These are phyloP conservation scores for Pogostemon cablin DNA, from an alignment of 257 asterid species.

Conservation along the genomic window DNA sequence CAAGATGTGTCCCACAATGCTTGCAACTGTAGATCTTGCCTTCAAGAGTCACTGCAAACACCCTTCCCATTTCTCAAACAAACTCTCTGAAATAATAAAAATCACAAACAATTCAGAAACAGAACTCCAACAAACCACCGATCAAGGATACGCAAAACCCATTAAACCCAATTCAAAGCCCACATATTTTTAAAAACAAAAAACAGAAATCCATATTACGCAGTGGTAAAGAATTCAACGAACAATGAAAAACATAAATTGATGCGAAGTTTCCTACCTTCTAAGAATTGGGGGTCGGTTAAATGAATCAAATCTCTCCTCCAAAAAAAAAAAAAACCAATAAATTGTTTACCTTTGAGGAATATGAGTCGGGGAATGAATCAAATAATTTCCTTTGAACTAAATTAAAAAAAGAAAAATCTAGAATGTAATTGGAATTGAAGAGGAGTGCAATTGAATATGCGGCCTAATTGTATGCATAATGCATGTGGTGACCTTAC, in stretches of 20 bases:
- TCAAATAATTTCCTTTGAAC: no score
- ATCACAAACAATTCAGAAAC: background rate
- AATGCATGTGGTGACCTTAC: constrained; percentile 1
- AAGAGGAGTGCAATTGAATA: constrained; percentile 2
- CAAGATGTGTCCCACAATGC: constrained; percentile 84
- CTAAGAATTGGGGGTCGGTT: constrained; percentile 17
- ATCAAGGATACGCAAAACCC: constrained; percentile 14
- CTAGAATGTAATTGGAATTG: background rate
- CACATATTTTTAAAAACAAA: background rate
- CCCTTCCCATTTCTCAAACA: constrained; percentile 63
- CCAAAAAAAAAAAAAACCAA: background rate
- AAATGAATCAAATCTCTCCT: constrained; percentile 6
- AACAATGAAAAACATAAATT: background rate
- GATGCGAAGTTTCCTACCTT: constrained; percentile 29
- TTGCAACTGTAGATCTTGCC: constrained; percentile 84
- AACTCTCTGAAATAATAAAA: constrained; percentile 13
- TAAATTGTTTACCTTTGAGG: no score
- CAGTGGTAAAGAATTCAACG: background rate
- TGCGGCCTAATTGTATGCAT: constrained; percentile 12
- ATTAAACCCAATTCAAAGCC: constrained; percentile 16
- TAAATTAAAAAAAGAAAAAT: background rate
- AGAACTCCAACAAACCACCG: constrained; percentile 17
- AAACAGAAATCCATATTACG: constrained; percentile 20
- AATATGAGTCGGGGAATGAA: no score
- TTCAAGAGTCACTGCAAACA: constrained; percentile 66